These are phyloP conservation scores for Saccharomyces pastorianus DNA, from an alignment of 1,139 yeast genomes.

Conservation along the genomic window DNA sequence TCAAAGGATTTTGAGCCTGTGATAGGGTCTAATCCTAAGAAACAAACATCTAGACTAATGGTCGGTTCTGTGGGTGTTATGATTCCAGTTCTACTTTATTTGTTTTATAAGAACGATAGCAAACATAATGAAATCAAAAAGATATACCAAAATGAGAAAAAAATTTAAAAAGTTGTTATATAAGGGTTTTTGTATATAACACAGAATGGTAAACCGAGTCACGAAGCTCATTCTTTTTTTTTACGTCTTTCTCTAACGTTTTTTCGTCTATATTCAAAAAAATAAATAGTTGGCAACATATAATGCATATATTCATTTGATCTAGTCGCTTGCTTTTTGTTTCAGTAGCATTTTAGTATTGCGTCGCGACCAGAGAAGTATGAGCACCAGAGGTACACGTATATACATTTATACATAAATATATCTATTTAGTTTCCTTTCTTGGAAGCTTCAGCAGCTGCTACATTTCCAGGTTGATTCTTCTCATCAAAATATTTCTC, in stretches of 20 bases:
- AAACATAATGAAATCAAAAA: conserved; percentile 10
- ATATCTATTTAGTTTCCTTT: neutral
- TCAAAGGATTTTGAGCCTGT: neutral
- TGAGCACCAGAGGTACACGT: neutral
- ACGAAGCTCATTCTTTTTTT: neutral
- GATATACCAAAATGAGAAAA: conserved; percentile 14
- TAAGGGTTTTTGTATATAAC: neutral
- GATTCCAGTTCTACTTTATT: conserved; percentile 1
- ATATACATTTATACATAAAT: neutral
- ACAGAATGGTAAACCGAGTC: neutral
- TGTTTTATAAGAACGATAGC: conserved; percentile 4
- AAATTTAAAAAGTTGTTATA: conserved; percentile 4
- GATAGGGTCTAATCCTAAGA: neutral
- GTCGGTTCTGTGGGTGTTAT: conserved; percentile 4
- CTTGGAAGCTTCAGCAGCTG: neutral
- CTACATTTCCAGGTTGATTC: conserved; percentile 6
- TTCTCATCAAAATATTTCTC: conserved; percentile 44
- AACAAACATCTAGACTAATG: neutral
- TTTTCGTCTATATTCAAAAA: neutral
- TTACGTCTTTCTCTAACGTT: no score
- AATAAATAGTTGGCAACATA: neutral
- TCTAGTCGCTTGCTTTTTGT: neutral
- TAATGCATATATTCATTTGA: neutral
- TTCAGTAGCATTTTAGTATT: neutral
- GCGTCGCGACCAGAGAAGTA: neutral